Base-by-base conservation (phyloP, 345 rosid genomes). In the Eutrema heterophyllum region DNA sequence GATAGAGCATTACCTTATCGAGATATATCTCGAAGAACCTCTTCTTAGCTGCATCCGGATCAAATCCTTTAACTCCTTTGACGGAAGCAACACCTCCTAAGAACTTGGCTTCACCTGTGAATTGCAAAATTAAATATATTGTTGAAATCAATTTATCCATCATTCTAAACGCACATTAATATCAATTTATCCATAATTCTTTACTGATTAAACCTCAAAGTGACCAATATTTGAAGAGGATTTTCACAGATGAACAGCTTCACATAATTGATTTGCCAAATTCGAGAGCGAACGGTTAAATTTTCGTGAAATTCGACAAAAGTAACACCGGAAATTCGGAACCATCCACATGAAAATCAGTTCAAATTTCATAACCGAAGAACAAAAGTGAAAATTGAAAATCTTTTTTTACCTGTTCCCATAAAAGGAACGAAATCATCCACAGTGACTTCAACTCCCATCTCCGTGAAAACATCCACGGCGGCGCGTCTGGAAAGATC, bases 11-110 rank as follows among this genome's bases (percentile, higher is more conserved):
- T 50, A 89, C 97, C 97, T 95, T 92, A 38, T 89, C 85, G 0
- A 95, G 84, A 83, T 89, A 95, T 65, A 95, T 95, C 77, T 95
- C 93, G 72, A 92, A 90, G 84, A 95, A 95, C 76, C 92, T 90
- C 76, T 76, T 87, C 59, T 95, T 92, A 26, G 92, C 93, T 12
- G 70, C 87, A 44, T 87, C 86, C 0, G 96, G 57, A 77, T 85
- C 78, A 62, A 90, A 95, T 4, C 80, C 92, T 79, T 81, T 18
- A 3, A 95, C 87, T 60, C 89, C 97, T 81, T 95, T 95, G 15
- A 82, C 83, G n/a, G 88, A 74, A 73, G 98, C 98, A 64, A 92
- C 97, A 12, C 99, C 97, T 71, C 97, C 93, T 73, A 95, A 81
- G 81, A 92, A 88, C 69, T 84, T 88, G 16, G 93, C 97, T 86